phyloP scores from a whole-genome alignment of 331 rosid species.

The Erythrophleum ivorense region DNA sequence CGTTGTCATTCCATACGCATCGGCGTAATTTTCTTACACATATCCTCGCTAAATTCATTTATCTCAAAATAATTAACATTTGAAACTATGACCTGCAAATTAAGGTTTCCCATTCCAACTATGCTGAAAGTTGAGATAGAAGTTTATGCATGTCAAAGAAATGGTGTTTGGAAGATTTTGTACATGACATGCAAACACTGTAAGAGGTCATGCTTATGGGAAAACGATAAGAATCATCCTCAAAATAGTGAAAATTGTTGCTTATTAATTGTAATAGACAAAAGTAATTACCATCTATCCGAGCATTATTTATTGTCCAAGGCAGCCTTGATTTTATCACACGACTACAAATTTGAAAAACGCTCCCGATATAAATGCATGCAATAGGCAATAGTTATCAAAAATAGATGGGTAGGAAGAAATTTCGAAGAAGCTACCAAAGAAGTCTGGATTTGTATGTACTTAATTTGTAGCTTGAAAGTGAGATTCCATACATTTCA shows the following conservation, averaged over 20 bases:
- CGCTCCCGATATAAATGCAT: neutral
- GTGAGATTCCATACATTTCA: neutral
- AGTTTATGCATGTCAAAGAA: neutral
- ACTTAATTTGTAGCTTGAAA: neutral
- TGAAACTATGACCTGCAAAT: neutral
- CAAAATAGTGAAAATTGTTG: too few relatives aligned
- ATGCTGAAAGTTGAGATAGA: neutral
- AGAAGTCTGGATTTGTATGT: neutral
- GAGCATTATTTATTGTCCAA: too few relatives aligned
- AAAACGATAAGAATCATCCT: too few relatives aligned
- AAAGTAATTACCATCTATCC: too few relatives aligned
- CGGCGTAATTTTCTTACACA: neutral
- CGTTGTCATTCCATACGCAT: neutral
- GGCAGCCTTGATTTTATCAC: neutral
- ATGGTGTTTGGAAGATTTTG: neutral
- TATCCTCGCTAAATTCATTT: neutral
- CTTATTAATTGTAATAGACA: too few relatives aligned
- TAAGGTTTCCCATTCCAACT: neutral
- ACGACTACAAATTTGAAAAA: neutral
- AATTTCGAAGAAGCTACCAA: slow-evolving; percentile 8
- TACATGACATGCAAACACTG: neutral
- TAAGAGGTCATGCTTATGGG: too few relatives aligned
- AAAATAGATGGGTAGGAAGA: neutral
- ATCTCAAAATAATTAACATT: neutral
- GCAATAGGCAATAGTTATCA: neutral